A percentile compares a stretch with the other conserved stretches of the same genome.
phyloP scores from a whole-genome alignment of 495 filamentous ascomycete genomes.

The Pseudomonodictys pantanalensis region DNA sequence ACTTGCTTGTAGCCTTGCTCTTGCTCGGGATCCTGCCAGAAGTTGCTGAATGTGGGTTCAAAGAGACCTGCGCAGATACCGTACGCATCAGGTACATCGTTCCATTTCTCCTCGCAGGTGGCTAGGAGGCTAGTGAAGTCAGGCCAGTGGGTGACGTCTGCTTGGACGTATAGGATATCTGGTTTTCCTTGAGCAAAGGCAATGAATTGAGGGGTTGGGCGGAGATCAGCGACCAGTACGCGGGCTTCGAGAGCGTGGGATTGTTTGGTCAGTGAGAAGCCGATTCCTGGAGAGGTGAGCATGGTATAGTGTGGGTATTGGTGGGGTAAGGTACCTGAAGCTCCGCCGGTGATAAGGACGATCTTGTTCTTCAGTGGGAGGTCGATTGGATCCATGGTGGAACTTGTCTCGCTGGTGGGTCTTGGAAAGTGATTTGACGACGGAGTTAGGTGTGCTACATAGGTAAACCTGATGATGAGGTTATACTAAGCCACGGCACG shows the following conservation, averaged over 20 bases:
- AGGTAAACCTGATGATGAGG: too few relatives aligned
- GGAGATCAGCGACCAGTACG: conserved; percentile 41
- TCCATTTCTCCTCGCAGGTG: conserved; percentile 36
- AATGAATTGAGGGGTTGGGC: conserved; percentile 33
- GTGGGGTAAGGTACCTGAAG: conserved; percentile 11
- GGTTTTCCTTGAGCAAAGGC: conserved; percentile 5
- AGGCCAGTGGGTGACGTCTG: conserved; percentile 40
- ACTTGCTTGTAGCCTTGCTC: conserved; percentile 32
- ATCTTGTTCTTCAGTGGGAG: conserved; percentile 36
- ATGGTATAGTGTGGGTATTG: neutral
- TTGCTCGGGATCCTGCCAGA: conserved; percentile 37
- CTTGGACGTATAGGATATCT: conserved; percentile 35
- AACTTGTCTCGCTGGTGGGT: too few relatives aligned
- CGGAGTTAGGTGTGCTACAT: too few relatives aligned
- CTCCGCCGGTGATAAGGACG: conserved; percentile 36
- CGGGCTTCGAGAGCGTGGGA: conserved; percentile 28
- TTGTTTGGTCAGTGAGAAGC: conserved; percentile 36
- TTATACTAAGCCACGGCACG: too few relatives aligned
- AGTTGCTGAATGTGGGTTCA: conserved; percentile 39
- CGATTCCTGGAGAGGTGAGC: conserved; percentile 29
- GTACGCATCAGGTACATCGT: conserved; percentile 40
- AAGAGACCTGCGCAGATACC: conserved; percentile 40
- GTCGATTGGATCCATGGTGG: conserved; percentile 15
- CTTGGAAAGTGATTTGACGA: too few relatives aligned
- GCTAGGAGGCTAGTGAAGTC: conserved; percentile 35